A percentile compares a stretch with the other conserved stretches of the same genome.
These are phyloP conservation scores for Phlebiopsis gigantea DNA, from an alignment of 768 basidiomycete genomes.

Conservation along the genomic window DNA sequence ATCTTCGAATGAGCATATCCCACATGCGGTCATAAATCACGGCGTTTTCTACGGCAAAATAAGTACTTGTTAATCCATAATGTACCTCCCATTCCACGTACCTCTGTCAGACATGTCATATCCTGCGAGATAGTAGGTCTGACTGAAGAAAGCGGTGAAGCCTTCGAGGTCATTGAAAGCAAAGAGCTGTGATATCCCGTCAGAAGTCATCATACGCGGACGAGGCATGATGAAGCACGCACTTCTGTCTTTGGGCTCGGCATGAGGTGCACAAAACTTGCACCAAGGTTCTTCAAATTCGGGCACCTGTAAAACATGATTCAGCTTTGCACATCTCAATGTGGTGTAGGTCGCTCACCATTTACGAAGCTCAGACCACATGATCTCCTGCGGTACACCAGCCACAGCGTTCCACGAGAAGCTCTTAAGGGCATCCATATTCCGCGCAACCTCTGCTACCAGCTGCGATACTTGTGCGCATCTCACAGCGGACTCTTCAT, in stretches of 20 bases:
- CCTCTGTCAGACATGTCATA: slow-evolving; percentile 22
- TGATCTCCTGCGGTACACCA: slow-evolving; percentile 58
- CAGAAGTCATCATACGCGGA: background rate
- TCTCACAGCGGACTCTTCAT: slow-evolving; percentile 24
- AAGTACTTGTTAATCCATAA: background rate
- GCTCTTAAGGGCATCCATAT: slow-evolving; percentile 57
- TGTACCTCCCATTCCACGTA: slow-evolving; percentile 30
- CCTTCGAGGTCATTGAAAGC: slow-evolving; percentile 59
- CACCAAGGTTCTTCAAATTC: slow-evolving; percentile 54
- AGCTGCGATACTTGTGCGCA: slow-evolving; percentile 41
- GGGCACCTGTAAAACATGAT: slow-evolving; percentile 46
- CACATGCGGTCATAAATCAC: slow-evolving; percentile 51
- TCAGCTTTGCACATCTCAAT: background rate
- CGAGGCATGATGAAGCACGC: slow-evolving; percentile 23
- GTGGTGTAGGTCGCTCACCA: slow-evolving; percentile 45
- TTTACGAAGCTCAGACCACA: slow-evolving; percentile 72
- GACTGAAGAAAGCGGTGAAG: slow-evolving; percentile 57
- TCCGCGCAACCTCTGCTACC: slow-evolving; percentile 41
- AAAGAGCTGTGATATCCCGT: slow-evolving; percentile 50
- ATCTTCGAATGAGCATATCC: slow-evolving; percentile 65
- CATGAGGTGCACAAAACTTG: slow-evolving; percentile 55
- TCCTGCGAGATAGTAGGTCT: slow-evolving; percentile 50
- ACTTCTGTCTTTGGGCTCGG: slow-evolving; percentile 60
- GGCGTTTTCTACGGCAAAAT: slow-evolving; percentile 35
- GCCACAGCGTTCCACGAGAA: slow-evolving; percentile 71